A percentile compares a stretch with the other conserved stretches of the same genome.
These are phyloP conservation scores for Trichoderma gracile DNA, from an alignment of 2,329 filamentous ascomycete species.

Conservation along the genomic window DNA sequence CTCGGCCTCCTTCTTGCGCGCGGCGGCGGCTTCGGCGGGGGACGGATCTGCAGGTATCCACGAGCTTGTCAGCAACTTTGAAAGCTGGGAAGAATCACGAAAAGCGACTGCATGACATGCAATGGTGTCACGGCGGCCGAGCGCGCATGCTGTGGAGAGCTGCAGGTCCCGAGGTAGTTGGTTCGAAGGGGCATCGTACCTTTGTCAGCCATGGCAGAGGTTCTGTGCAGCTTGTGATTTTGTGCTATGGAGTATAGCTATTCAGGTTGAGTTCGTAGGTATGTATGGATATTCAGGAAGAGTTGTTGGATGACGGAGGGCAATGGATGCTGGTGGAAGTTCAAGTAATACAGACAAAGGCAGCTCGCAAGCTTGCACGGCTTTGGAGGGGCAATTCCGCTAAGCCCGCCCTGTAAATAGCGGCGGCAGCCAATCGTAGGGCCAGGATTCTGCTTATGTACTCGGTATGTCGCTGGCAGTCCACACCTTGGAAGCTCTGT, in stretches of 20 bases:
- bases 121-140: not conserved
- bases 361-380: slow-evolving; percentile 5
- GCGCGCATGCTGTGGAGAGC: no score
- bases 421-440: slow-evolving; percentile 3
- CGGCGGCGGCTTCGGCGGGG: slow-evolving; percentile 58
- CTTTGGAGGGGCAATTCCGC: slow-evolving; percentile 30
- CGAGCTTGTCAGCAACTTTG: slow-evolving; percentile 19
- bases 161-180: no score
- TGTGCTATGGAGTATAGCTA: not conserved
- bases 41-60: slow-evolving; percentile 47
- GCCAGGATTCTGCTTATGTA: not conserved
- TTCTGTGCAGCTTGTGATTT: slow-evolving; percentile 4
- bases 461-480: not conserved
- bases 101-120: not conserved
- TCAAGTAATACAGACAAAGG: not conserved
- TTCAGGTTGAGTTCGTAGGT: not conserved
- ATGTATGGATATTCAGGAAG: not conserved
- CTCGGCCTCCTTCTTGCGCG: slow-evolving; percentile 70
- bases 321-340: slow-evolving; percentile 31
- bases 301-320: not conserved
- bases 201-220: slow-evolving; percentile 45
- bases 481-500: slow-evolving; percentile 10
- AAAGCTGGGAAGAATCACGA: no score
- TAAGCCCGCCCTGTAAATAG: not conserved
- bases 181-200: slow-evolving; percentile 32